phyloP scores from a whole-genome alignment of 2,329 filamentous ascomycete genomes.

The Verticillium longisporum region DNA sequence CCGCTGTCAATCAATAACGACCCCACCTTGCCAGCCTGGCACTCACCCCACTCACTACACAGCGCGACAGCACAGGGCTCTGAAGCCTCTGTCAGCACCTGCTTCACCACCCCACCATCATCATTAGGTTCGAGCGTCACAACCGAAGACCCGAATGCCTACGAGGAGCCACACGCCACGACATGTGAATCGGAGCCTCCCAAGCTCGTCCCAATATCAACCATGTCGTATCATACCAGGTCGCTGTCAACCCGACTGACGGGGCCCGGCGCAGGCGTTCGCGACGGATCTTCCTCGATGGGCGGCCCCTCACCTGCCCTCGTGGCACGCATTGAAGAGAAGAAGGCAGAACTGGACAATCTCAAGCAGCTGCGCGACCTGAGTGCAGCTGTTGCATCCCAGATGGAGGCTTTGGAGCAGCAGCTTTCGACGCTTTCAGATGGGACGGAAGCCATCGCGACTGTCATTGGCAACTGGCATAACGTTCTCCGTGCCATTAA shows the following conservation, averaged over 20 bases:
- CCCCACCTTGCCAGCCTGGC: background rate
- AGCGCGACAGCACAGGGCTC: background rate
- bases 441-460: constrained; percentile 78
- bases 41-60: background rate
- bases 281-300: constrained; percentile 29
- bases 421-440: constrained; percentile 72
- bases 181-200: background rate
- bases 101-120: background rate
- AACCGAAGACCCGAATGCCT: background rate
- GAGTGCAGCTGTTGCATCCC: constrained; percentile 68
- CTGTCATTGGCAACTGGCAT: constrained; percentile 83
- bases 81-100: background rate
- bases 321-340: constrained; percentile 73
- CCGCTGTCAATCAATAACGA: background rate
- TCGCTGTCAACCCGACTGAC: constrained; percentile 56
- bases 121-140: background rate
- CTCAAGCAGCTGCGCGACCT: constrained; percentile 72
- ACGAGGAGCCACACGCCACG: constrained; percentile 1
- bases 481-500: constrained; percentile 78
- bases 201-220: constrained; percentile 5
- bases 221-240: constrained; percentile 51
- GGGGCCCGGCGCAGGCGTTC: constrained; percentile 50
- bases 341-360: constrained; percentile 75
- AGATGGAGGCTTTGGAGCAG: constrained; percentile 77
- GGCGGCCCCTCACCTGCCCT: constrained; percentile 61